Conservation (phyloP, 192 early-diverging fungal genomes). For the Entophlyctis luteolus region DNA sequence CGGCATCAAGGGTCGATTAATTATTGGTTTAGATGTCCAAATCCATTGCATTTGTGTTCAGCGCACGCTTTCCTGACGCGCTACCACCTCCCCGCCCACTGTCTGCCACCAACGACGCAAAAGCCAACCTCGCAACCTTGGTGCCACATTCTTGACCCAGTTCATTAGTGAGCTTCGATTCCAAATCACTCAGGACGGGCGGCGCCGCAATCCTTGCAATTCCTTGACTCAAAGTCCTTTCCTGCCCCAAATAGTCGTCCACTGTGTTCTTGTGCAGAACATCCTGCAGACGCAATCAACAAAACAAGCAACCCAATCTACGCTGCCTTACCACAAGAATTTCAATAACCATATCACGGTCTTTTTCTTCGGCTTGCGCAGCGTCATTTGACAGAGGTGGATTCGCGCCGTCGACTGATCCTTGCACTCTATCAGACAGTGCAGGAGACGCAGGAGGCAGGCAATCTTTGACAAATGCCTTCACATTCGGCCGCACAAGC, state of each 20-base stretch:
- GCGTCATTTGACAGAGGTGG: not conserved
- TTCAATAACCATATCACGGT: not conserved
- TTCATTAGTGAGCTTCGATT: not conserved
- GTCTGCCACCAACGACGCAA: not conserved
- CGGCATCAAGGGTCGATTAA: too few species aligned
- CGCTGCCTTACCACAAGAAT: not conserved
- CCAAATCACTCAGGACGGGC: not conserved
- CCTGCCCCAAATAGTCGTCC: slow-evolving; percentile 5
- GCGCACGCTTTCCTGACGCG: too few species aligned
- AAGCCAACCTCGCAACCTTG: not conserved
- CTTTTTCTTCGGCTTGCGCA: not conserved
- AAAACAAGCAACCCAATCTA: not conserved
- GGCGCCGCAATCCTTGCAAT: not conserved
- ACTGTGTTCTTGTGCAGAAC: not conserved
- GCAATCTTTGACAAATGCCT: slow-evolving; percentile 25
- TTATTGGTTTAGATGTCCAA: too few species aligned
- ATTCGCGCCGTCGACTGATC: not conserved
- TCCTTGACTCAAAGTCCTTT: not conserved
- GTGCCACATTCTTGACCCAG: not conserved
- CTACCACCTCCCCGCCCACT: too few species aligned
- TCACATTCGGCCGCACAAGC: slow-evolving; percentile 49
- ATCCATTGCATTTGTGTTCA: too few species aligned
- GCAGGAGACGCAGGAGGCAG: too few species aligned
- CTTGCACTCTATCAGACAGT: not conserved
- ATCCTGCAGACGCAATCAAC: not conserved